These are phyloP conservation scores for Collybiopsis luxurians DNA, from an alignment of 768 basidiomycete species.

Conservation along the genomic window DNA sequence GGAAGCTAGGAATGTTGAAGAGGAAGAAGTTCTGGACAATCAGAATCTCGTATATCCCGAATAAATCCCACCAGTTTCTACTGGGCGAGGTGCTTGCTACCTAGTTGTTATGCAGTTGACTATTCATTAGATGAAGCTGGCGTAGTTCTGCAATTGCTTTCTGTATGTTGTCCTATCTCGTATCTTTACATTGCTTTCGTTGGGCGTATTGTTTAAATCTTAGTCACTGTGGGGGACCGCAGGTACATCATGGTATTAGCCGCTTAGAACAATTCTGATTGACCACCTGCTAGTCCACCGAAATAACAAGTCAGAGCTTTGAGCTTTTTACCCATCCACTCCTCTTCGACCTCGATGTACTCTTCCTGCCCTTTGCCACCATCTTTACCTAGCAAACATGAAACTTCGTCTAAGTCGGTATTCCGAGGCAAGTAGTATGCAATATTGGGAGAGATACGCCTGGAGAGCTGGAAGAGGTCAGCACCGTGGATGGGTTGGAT, in stretches of 20 bases:
- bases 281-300: constrained; percentile 75
- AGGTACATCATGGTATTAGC: too few relatives aligned
- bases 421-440: constrained; percentile 92
- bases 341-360: constrained; percentile 88
- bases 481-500: constrained; percentile 81
- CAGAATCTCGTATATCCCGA: neutral
- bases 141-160: too few relatives aligned
- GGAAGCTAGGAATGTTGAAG: neutral
- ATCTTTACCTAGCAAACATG: constrained; percentile 35
- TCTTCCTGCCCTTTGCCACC: constrained; percentile 28
- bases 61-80: too few relatives aligned
- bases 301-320: constrained; percentile 96
- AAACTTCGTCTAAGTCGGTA: constrained; percentile 68
- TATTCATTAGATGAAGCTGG: too few relatives aligned
- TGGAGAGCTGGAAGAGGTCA: constrained; percentile 74
- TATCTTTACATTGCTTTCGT: too few relatives aligned
- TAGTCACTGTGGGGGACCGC: too few relatives aligned
- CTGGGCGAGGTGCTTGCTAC: too few relatives aligned
- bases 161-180: too few relatives aligned
- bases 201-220: too few relatives aligned
- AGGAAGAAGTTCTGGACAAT: neutral
- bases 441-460: constrained; percentile 73
- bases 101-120: too few relatives aligned
- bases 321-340: constrained; percentile 39
- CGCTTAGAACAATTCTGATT: constrained; percentile 54